Evolutionary conservation across 129 eudicot genomes (phyloP).

Genomic region (Flaveria trinervia): DNA sequence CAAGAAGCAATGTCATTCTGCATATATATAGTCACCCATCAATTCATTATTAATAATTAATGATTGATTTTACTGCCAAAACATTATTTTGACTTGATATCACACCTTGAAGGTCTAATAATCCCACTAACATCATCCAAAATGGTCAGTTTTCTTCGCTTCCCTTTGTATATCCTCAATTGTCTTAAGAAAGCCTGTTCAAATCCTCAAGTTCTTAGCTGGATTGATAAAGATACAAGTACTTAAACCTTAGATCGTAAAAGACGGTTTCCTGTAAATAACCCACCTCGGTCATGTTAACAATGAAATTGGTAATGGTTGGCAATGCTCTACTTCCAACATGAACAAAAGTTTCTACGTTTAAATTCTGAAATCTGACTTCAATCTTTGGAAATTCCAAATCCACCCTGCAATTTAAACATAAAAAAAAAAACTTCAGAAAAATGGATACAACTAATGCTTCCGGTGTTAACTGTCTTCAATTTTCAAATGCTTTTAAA

Average conservation of each 20-base stretch:
- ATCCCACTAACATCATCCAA: slow-evolving; percentile 88
- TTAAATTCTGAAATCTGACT: slow-evolving; percentile 79
- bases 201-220: not conserved
- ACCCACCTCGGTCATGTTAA: slow-evolving; percentile 91
- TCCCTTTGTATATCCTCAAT: slow-evolving; percentile 67
- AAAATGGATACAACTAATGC: not conserved
- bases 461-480: too few relatives aligned
- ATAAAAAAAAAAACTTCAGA: slow-evolving; percentile 6
- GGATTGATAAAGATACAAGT: not conserved
- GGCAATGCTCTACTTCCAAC: slow-evolving; percentile 97
- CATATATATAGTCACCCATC: slow-evolving; percentile 9
- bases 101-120: slow-evolving; percentile 90
- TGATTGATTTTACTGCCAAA: not conserved
- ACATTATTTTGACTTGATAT: slow-evolving; percentile 12
- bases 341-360: slow-evolving; percentile 74
- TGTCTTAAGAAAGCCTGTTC: slow-evolving; percentile 77
- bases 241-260: not conserved
- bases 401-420: slow-evolving; percentile 70
- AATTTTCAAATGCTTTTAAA: too few relatives aligned
- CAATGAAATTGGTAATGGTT: slow-evolving; percentile 82
- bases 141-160: slow-evolving; percentile 68
- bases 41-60: slow-evolving; percentile 22
- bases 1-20: slow-evolving; percentile 88
- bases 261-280: slow-evolving; percentile 3
- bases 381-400: slow-evolving; percentile 88